Evolutionary conservation across 495 filamentous ascomycete genomes (phyloP).

Genomic region (Jackrogersella multiformis): DNA sequence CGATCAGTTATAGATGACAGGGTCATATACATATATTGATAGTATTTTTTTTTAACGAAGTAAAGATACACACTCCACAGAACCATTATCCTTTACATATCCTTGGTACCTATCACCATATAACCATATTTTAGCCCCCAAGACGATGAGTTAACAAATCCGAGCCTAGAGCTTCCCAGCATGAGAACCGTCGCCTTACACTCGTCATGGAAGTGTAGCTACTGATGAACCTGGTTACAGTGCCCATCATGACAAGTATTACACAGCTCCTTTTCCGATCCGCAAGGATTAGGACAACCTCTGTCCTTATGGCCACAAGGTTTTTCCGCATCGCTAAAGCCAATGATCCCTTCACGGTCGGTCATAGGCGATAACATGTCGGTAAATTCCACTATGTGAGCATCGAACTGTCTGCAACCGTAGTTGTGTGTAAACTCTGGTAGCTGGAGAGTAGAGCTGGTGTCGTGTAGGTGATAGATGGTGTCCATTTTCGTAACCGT

Average conservation of each 20-base stretch:
- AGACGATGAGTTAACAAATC: constrained; percentile 3
- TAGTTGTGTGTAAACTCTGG: background rate
- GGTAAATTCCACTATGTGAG: too few species aligned
- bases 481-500: constrained; percentile 12
- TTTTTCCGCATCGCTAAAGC: background rate
- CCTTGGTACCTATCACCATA: background rate
- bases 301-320: constrained; percentile 15
- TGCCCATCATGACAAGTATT: background rate
- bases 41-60: too few species aligned
- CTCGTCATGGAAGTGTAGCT: too few species aligned
- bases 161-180: background rate
- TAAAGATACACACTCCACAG: background rate
- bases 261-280: constrained; percentile 4
- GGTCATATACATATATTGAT: background rate
- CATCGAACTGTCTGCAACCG: background rate
- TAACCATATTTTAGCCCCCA: background rate
- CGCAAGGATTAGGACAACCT: constrained; percentile 12
- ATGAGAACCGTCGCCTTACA: too few species aligned
- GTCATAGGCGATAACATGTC: background rate
- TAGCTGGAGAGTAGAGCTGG: background rate
- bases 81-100: constrained; percentile 5
- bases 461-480: background rate
- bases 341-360: background rate
- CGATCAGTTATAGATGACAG: background rate
- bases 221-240: constrained; percentile 22